Percentiles rank a stretch among this genome's conserved stretches.
Evolutionary conservation across 495 filamentous ascomycete species (phyloP).

Genomic region (Hyphodiscus hymeniophilus): DNA sequence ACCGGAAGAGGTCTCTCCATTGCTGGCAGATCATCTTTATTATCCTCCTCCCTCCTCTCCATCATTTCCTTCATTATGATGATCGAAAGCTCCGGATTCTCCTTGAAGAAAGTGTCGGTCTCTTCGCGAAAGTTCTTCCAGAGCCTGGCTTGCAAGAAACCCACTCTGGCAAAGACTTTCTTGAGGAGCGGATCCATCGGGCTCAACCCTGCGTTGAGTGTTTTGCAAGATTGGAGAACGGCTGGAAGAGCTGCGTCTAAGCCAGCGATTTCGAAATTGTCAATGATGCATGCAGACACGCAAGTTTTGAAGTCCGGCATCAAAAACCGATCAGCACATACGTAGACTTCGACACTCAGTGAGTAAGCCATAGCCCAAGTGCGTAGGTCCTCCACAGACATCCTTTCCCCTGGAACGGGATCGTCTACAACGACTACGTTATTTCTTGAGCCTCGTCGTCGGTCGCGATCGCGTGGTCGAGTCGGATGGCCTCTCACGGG

Average conservation of each 20-base stretch:
- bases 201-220: constrained; percentile 32
- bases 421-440: constrained; percentile 12
- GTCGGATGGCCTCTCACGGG: constrained; percentile 11
- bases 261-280: constrained; percentile 39
- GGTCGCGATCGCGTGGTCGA: constrained; percentile 12
- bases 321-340: constrained; percentile 35
- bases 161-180: constrained; percentile 37
- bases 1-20: constrained; percentile 26
- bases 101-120: constrained; percentile 27
- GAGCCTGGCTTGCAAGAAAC: constrained; percentile 31
- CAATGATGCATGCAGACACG: constrained; percentile 29
- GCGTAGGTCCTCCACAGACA: constrained; percentile 32
- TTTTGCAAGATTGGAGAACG: constrained; percentile 31
- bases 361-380: constrained; percentile 38
- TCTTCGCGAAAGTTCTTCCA: constrained; percentile 28
- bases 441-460: constrained; percentile 13
- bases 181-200: constrained; percentile 31
- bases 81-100: constrained; percentile 31
- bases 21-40: constrained; percentile 27
- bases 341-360: constrained; percentile 37
- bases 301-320: constrained; percentile 35
- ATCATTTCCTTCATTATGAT: constrained; percentile 35
- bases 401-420: constrained; percentile 21
- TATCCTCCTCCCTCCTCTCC: constrained; percentile 31
- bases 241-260: constrained; percentile 30